Base-by-base conservation (phyloP, 805 yeast genomes). In the Kuraishia borneana region DNA sequence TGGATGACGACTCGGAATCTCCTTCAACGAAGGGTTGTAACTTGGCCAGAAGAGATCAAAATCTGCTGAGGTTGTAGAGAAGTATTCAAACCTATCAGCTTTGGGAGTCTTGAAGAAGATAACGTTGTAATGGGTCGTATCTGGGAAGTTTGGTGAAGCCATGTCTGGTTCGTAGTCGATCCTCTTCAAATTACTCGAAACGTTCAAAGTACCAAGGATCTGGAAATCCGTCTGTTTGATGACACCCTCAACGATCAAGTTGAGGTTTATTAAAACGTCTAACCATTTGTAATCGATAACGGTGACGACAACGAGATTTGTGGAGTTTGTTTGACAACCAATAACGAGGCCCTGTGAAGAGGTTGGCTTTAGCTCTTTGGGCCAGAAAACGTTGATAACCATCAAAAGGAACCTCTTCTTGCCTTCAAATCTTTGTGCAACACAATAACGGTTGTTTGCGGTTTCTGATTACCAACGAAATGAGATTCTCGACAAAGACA, bases 51-150 rank as follows among this genome's bases (percentile, higher is more conserved):
- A 63, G 3, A 69, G 64, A 41, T 77, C 79, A 7, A 87, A 63
- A 3, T 73, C 57, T 3, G 85, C 81, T 0, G 95, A 94, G n/a
- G 65, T 59, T 3, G 77, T 50, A 0, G 96, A 77, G 42, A 73
- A 80, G 50, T 82, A 84, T 43, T 87, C 95, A 63, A 88, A 65
- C 38, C 71, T 68, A 20, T 63, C 64, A 14, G 80, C 72, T 30
- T 70, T 67, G 0, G 96, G 96, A 2, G 92, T 80, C 18, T 70
- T 68, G 48, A 73, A 87, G n/a, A 68, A 44, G 3, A 80, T 54
- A 2, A 75, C 27, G 30, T 47, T 50, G 25, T 33, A 22, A 13
- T n/a, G n/a, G n/a, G n/a, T n/a, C n/a, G n/a, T n/a, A n/a, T n/a
- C n/a, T n/a, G n/a, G n/a, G n/a, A n/a, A n/a, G n/a, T n/a, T n/a